phyloP scores from a whole-genome alignment of 2,329 filamentous ascomycete species.

The Gnomoniopsis smithogilvyi region DNA sequence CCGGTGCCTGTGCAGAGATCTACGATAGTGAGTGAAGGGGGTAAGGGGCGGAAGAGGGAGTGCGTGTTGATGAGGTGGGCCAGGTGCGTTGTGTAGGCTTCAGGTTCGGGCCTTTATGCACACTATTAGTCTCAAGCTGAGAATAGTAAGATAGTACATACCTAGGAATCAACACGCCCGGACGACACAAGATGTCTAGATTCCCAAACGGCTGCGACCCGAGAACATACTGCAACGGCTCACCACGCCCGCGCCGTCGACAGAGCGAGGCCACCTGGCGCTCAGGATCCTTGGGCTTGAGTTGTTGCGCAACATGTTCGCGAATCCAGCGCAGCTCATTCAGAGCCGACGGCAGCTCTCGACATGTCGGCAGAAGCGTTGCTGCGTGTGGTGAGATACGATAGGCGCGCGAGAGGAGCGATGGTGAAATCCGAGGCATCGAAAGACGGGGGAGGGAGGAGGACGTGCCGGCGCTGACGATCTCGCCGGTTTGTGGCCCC shows the following conservation, averaged over 20 bases:
- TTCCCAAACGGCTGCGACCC: conserved; percentile 85
- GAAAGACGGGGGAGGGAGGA: background rate
- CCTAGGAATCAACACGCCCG: conserved; percentile 83
- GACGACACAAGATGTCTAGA: conserved; percentile 72
- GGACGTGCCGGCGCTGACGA: too few relatives aligned
- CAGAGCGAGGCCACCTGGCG: conserved; percentile 39
- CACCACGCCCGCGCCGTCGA: conserved; percentile 52
- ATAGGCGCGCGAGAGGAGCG: conserved; percentile 52
- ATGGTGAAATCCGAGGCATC: conserved; percentile 64
- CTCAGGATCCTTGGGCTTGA: background rate
- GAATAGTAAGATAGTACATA: conserved; percentile 33
- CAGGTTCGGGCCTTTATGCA: conserved; percentile 58
- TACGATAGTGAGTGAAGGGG: conserved; percentile 54
- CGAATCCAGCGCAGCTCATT: conserved; percentile 73
- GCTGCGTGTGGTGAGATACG: conserved; percentile 54
- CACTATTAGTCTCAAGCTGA: too few relatives aligned
- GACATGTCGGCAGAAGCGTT: conserved; percentile 60
- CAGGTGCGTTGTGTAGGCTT: conserved; percentile 61
- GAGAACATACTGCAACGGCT: conserved; percentile 85
- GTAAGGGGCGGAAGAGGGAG: conserved; percentile 8
- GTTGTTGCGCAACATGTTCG: conserved; percentile 45
- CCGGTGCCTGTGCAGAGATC: conserved; percentile 91
- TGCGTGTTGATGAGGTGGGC: conserved; percentile 37
- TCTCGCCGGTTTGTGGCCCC: too few relatives aligned
- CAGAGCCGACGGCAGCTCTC: conserved; percentile 58